phyloP scores from a whole-genome alignment of 164 flowering plant species.

The Tetracentron sinense region DNA sequence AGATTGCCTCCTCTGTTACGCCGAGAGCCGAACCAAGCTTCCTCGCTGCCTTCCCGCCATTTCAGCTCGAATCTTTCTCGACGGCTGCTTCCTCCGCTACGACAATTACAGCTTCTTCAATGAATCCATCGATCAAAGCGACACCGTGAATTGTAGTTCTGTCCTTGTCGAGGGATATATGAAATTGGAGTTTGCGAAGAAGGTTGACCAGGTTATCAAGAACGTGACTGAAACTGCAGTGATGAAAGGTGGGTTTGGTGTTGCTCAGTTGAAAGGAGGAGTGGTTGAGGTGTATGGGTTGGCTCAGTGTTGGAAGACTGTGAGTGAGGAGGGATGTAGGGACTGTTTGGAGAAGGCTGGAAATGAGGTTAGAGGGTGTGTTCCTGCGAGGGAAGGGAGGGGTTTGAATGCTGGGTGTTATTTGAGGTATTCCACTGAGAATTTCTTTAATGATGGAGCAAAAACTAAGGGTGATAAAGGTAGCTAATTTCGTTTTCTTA shows the following conservation, averaged over 20 bases:
- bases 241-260: slow-evolving; percentile 29
- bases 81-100: slow-evolving; percentile 67
- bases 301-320: slow-evolving; percentile 74
- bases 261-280: slow-evolving; percentile 19
- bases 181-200: slow-evolving; percentile 14
- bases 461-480: neutral
- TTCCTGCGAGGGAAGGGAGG: slow-evolving; percentile 52
- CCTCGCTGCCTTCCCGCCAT: slow-evolving; percentile 62
- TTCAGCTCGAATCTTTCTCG: slow-evolving; percentile 46
- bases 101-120: slow-evolving; percentile 48
- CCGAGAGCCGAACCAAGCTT: slow-evolving; percentile 46
- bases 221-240: slow-evolving; percentile 30
- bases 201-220: slow-evolving; percentile 21
- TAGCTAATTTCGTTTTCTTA: neutral
- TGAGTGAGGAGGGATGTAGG: slow-evolving; percentile 43
- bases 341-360: slow-evolving; percentile 54
- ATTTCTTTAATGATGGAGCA: slow-evolving; percentile 34
- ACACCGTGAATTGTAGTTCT: slow-evolving; percentile 24
- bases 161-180: neutral
- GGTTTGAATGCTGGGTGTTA: slow-evolving; percentile 75
- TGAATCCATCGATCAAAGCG: slow-evolving; percentile 27
- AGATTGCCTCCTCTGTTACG: slow-evolving; percentile 72
- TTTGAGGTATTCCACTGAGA: slow-evolving; percentile 60
- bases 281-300: slow-evolving; percentile 33
- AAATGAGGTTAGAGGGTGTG: slow-evolving; percentile 30